These are phyloP conservation scores for Mortierella antarctica DNA, from an alignment of 192 early-diverging fungal species.

Conservation along the genomic window DNA sequence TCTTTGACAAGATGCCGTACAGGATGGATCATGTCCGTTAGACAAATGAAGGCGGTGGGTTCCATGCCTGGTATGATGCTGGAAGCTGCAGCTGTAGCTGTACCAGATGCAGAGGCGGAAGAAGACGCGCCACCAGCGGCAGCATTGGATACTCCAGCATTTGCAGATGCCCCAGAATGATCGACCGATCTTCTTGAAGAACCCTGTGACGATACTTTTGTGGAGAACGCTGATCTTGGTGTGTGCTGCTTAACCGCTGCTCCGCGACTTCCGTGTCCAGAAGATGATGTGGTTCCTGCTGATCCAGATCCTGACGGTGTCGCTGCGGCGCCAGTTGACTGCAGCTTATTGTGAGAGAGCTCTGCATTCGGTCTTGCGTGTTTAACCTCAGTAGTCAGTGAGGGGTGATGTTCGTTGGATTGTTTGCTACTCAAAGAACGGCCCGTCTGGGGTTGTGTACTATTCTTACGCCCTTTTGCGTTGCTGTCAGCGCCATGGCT, in stretches of 20 bases:
- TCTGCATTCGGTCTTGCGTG: neutral
- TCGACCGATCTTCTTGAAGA: conserved; percentile 14
- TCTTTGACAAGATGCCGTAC: conserved; percentile 46
- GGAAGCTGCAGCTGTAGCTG: neutral
- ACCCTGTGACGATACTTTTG: conserved; percentile 10
- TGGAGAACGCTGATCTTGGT: neutral
- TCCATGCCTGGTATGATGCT: conserved; percentile 49
- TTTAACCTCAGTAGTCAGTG: too few relatives aligned
- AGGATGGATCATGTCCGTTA: conserved; percentile 41
- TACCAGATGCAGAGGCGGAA: neutral
- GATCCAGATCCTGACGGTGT: conserved; percentile 17
- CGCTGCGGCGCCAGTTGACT: neutral
- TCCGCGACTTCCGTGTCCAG: too few relatives aligned
- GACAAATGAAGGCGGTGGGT: conserved; percentile 45
- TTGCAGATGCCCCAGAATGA: conserved; percentile 6
- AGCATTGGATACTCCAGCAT: conserved; percentile 5
- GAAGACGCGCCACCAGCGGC: conserved; percentile 1
- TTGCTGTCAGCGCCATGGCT: conserved; percentile 9
- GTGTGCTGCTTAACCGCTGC: neutral
- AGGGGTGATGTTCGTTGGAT: neutral
- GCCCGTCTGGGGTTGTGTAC: neutral
- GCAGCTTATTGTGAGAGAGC: neutral
- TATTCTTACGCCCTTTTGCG: neutral
- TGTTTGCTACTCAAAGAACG: conserved; percentile 35
- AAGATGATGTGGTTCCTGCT: neutral